Evolutionary conservation across 164 flowering plant species (phyloP), one percentile per base, ranked within the genome.

Genomic region (Tetracentron sinense): DNA sequence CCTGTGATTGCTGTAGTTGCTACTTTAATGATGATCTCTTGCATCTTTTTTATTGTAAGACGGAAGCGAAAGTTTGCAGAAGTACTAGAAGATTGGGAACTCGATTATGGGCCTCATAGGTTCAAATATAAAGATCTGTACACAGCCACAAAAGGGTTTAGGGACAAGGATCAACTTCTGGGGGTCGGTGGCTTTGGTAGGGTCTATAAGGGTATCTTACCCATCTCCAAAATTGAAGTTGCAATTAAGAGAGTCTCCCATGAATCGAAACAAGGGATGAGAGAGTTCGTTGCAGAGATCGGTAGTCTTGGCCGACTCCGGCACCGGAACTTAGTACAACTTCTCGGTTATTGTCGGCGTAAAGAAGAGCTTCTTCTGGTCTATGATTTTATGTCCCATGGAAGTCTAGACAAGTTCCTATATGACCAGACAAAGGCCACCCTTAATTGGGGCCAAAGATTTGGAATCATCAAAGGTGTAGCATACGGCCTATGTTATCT

Each of bases 191-290:
- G 67, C 0, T 66, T 74, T 38, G 77, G 77, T 6, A 22, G 28
- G 30, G 77, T 74, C 20, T 74, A 65, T 53, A 51, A 15, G 31
- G 74, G 74, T 16, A 23, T 58, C 0, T n/a, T 74, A 35, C 70
- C 64, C 12, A 21, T 4, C 15, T 55, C 70, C 28, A 27, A 50
- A 28, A 47, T 42, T 0, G 58, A 69, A 33, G 58, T 73, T 31
- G 77, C 70, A 1, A 66, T 69, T 25, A 74, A 69, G 70, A 69
- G 42, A 31, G 59, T 73, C 12, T 65, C 74, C 0, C 77, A 74
- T 58, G 66, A 69, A n/a, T 69, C 77, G 0, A 53, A 30, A 38
- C 74, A 74, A 38, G 73, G 77, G 23, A 62, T 74, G 67, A 61
- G 46, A 15, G 67, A 69, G n/a, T 74, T 74, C 28, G 48, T 69